Base-by-base conservation (phyloP, 2,329 filamentous ascomycete genomes). In the Didymella glomerata region DNA sequence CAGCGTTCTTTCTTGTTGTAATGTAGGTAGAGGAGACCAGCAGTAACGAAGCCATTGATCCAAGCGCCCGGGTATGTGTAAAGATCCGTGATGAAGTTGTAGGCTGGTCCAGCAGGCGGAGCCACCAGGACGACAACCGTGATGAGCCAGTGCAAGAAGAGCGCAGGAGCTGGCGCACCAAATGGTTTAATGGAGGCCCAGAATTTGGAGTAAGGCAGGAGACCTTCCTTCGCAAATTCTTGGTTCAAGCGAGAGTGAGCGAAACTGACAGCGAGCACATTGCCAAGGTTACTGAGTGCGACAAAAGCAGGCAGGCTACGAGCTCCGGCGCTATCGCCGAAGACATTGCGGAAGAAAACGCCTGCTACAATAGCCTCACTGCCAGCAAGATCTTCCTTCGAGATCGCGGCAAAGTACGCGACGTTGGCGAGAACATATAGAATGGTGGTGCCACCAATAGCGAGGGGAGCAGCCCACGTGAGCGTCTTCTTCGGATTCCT, bases 161-260 rank as follows among this genome's bases (percentile, higher is more conserved):
- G 76, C 73, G 73, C 71, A 9, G 73, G 62, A 2, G 71, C 63
- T 20, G 88, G 89, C 0, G 89, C 83, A 55, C 88, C 86, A 61
- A 87, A 89, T 0, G 89, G 89, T 75, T 84, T 85, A 68, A 87
- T 88, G 3, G 87, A 90, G 0, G 88, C 88, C 86, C 86, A 91
- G 71, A 91, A 85, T 2, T 81, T 81, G 60, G 85, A 86, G 54
- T 83, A 89, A 0, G 89, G 89, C 14, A 91, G 69, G 5, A 91
- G 78, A 0, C 88, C 88, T 68, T 92, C 89, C 68, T 89, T 90
- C 0, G 86, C 89, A 44, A 91, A 79, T 72, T 91, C 88, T 63
- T 88, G 86, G 64, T 86, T 88, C 10, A 88, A 66, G 0, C 86
- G 80, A 0, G 85, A 77, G 52, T 88, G 84, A 0, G 85, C 81